Evolutionary conservation across 1,284 basidiomycete genomes (phyloP).

Genomic region (Sporisorium iseilematis-ciliati): DNA sequence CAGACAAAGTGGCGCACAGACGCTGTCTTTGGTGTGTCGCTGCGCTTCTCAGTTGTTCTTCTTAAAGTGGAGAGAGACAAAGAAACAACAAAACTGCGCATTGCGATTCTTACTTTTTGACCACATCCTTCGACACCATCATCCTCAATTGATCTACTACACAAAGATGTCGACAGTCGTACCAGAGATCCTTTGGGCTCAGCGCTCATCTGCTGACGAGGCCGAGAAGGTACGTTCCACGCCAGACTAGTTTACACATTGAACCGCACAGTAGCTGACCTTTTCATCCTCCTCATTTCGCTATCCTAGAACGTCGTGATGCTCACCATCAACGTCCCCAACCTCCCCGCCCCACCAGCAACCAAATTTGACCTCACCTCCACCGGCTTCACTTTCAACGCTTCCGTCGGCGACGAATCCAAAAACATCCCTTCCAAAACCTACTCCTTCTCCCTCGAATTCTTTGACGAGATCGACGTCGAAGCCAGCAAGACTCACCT

Average conservation of each 20-base stretch:
- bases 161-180: conserved; percentile 53
- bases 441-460: conserved; percentile 66
- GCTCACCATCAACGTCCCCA: conserved; percentile 69
- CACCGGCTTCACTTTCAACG: conserved; percentile 60
- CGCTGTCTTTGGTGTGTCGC: not conserved
- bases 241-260: not conserved
- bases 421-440: conserved; percentile 63
- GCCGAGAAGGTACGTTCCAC: conserved; percentile 57
- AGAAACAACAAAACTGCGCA: not conserved
- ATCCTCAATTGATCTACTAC: too few species aligned
- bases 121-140: not conserved
- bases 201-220: conserved; percentile 63
- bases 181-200: conserved; percentile 69
- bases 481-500: conserved; percentile 63
- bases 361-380: conserved; percentile 66
- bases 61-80: conserved; percentile 22
- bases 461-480: conserved; percentile 67
- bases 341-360: conserved; percentile 59
- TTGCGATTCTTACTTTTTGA: not conserved
- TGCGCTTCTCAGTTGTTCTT: conserved; percentile 16
- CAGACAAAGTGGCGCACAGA: conserved; percentile 12
- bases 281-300: not conserved
- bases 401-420: conserved; percentile 54
- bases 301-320: conserved; percentile 59
- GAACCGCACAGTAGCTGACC: not conserved